These are phyloP conservation scores for Malus sylvestris DNA, from an alignment of 306 rosid genomes.

Conservation along the genomic window DNA sequence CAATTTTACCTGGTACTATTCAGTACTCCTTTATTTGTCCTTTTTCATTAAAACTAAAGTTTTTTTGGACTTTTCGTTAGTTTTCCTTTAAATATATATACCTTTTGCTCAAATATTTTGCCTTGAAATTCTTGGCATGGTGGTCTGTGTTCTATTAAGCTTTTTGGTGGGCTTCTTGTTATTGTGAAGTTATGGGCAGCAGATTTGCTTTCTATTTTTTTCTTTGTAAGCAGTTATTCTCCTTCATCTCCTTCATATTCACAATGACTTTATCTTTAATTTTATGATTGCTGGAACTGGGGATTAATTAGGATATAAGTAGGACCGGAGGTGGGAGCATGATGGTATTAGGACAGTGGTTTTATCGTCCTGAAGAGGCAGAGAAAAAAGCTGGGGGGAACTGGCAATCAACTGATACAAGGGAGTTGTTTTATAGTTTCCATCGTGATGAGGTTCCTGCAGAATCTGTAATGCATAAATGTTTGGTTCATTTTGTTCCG, in stretches of 20 bases:
- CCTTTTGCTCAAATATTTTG: background rate
- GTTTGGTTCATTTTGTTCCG: slow-evolving; percentile 89
- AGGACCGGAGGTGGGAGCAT: slow-evolving; percentile 48
- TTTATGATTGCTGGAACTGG: slow-evolving; percentile 14
- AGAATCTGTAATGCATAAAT: slow-evolving; percentile 93
- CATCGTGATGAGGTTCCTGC: slow-evolving; percentile 96
- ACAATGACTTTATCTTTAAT: background rate
- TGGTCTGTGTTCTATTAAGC: background rate
- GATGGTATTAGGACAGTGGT: slow-evolving; percentile 89
- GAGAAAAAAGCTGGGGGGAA: slow-evolving; percentile 72
- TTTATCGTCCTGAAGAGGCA: slow-evolving; percentile 99
- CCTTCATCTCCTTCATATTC: background rate
- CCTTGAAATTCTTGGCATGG: background rate
- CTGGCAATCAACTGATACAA: slow-evolving; percentile 89
- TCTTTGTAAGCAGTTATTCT: background rate
- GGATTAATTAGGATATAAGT: slow-evolving; percentile 57
- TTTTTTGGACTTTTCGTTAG: too few relatives aligned
- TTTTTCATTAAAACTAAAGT: too few relatives aligned
- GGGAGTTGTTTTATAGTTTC: slow-evolving; percentile 93
- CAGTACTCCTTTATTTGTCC: too few relatives aligned
- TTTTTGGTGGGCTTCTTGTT: background rate
- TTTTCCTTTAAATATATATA: background rate
- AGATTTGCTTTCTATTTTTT: slow-evolving; percentile 5
- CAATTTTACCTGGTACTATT: too few relatives aligned
- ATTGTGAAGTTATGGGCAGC: slow-evolving; percentile 2